phyloP scores from a whole-genome alignment of 2,329 filamentous ascomycete species.

The Fusarium subglutinans region DNA sequence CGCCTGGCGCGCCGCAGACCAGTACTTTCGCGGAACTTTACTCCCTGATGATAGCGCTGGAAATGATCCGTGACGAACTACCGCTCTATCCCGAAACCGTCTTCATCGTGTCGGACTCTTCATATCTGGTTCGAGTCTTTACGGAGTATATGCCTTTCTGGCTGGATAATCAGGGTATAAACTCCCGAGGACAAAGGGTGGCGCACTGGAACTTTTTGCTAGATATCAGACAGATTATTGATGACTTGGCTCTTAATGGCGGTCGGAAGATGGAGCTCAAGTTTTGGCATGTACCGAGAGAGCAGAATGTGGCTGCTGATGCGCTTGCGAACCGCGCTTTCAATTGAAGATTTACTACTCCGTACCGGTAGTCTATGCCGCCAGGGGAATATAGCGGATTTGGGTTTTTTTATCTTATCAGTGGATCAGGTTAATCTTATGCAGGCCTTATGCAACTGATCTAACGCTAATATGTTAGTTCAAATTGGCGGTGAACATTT shows the following conservation, averaged over 20 bases:
- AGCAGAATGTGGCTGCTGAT: not conserved
- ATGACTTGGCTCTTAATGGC: not conserved
- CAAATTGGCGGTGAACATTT: not conserved
- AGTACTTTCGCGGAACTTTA: not conserved
- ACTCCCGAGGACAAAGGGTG: not conserved
- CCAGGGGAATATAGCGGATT: not conserved
- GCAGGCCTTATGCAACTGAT: not conserved
- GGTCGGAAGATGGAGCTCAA: not conserved
- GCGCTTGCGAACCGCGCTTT: not conserved
- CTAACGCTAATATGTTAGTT: not conserved
- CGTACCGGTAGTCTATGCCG: not conserved
- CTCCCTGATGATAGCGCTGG: rapidly evolving
- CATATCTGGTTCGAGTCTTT: not conserved
- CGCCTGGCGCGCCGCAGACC: not conserved
- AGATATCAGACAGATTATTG: rapidly evolving
- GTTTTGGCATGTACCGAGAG: not conserved
- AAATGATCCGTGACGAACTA: not conserved
- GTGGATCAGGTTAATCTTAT: not conserved
- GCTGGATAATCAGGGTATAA: not conserved
- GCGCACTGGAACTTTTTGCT: not conserved
- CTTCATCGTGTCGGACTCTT: not conserved
- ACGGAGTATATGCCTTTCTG: not conserved
- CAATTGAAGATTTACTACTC: not conserved
- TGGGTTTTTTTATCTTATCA: not conserved
- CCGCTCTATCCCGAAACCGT: rapidly evolving